phyloP scores from a whole-genome alignment of 257 asterid genomes.

The Ocimum tenuiflorum region DNA sequence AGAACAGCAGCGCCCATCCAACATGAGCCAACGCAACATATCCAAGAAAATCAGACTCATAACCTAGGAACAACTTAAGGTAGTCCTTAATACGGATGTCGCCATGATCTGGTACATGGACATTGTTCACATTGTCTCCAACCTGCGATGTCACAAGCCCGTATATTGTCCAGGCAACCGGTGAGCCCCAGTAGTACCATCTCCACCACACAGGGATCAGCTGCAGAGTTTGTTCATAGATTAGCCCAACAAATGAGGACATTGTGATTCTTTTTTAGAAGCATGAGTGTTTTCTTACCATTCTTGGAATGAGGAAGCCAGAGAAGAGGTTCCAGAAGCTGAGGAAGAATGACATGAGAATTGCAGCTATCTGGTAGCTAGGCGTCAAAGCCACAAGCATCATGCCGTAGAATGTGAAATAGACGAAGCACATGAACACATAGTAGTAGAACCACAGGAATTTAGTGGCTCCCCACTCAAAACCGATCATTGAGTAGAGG shows the following conservation, averaged over 20 bases:
- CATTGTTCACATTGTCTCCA: constrained; percentile 35
- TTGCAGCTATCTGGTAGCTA: constrained; percentile 57
- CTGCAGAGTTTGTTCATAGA: constrained; percentile 25
- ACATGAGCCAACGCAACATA: constrained; percentile 58
- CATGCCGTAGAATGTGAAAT: constrained; percentile 29
- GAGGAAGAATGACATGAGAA: constrained; percentile 62
- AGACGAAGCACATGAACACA: constrained; percentile 36
- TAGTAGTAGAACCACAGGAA: constrained; percentile 46
- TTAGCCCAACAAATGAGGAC: neutral
- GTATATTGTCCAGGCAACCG: constrained; percentile 50
- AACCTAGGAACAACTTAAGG: constrained; percentile 42
- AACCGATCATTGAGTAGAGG: constrained; percentile 31
- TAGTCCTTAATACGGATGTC: constrained; percentile 45
- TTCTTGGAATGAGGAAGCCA: constrained; percentile 63
- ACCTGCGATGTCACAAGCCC: constrained; percentile 48
- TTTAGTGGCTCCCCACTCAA: constrained; percentile 36
- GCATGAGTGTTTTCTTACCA: constrained; percentile 27
- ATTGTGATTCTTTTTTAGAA: too few relatives aligned
- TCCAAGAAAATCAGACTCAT: constrained; percentile 52
- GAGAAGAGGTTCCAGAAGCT: constrained; percentile 69
- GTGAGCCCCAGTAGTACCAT: constrained; percentile 75
- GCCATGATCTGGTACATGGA: constrained; percentile 43
- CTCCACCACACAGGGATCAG: constrained; percentile 70
- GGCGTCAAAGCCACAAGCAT: constrained; percentile 61
- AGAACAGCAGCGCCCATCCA: constrained; percentile 60